A percentile compares a stretch with the other conserved stretches of the same genome.
Conservation (phyloP, 768 basidiomycete species). For the Auricularia cornea region DNA sequence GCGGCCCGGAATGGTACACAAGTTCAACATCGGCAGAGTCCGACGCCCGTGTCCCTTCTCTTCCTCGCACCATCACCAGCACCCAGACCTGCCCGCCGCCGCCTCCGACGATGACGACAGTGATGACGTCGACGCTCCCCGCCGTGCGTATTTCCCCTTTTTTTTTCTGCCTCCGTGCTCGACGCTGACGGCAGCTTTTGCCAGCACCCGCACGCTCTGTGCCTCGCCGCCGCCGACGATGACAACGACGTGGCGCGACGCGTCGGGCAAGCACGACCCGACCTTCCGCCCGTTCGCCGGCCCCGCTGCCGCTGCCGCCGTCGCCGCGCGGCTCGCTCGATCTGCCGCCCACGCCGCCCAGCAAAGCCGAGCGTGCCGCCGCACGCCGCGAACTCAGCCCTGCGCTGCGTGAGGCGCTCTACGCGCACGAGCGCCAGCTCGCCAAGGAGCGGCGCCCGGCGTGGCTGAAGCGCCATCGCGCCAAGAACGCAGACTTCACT, state of each 20-base stretch:
- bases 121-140: no score
- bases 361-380: background rate
- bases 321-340: background rate
- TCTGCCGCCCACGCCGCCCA: background rate
- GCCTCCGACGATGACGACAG: no score
- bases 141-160: no score
- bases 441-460: background rate
- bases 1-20: no score
- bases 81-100: no score
- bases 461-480: background rate
- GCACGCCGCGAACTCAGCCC: background rate
- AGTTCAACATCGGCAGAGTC: no score
- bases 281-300: background rate
- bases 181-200: no score
- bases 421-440: background rate
- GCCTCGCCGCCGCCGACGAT: no score
- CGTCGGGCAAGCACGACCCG: background rate
- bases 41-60: no score
- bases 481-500: background rate
- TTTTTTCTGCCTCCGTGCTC: no score
- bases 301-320: background rate
- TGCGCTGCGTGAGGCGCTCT: background rate
- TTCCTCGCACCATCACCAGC: no score
- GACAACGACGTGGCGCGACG: background rate
- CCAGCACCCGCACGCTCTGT: no score